Evolutionary conservation across 805 yeast genomes (phyloP).

Genomic region (Limtongia smithiae): DNA sequence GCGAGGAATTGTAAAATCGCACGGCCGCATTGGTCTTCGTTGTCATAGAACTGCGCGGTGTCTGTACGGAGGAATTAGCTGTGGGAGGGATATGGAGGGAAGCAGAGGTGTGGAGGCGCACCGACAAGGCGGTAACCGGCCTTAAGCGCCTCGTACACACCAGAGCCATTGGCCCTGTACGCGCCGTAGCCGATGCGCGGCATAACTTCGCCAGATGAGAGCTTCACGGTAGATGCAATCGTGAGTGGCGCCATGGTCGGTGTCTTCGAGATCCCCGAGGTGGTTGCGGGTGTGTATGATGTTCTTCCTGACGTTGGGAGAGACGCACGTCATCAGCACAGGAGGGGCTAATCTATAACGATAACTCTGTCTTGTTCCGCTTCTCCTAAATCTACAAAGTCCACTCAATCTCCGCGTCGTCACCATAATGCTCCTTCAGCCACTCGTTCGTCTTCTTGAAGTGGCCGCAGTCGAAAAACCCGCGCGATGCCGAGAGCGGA

Average conservation of each 20-base stretch:
- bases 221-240: slow-evolving; percentile 5
- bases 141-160: slow-evolving; percentile 56
- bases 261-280: too few species aligned
- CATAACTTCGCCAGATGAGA: slow-evolving; percentile 9
- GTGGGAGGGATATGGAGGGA: not conserved
- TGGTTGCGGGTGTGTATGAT: too few species aligned
- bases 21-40: slow-evolving; percentile 58
- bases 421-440: slow-evolving; percentile 49
- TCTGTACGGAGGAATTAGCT: slow-evolving; percentile 33
- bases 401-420: slow-evolving; percentile 63
- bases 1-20: slow-evolving; percentile 55
- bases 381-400: too few species aligned
- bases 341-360: too few species aligned
- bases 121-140: slow-evolving; percentile 70
- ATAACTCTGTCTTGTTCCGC: too few species aligned
- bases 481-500: slow-evolving; percentile 86
- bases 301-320: too few species aligned
- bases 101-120: not conserved
- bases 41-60: slow-evolving; percentile 63
- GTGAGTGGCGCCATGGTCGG: too few species aligned
- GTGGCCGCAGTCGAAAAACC: slow-evolving; percentile 75
- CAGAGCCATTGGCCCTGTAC: slow-evolving; percentile 28
- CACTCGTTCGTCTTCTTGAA: slow-evolving; percentile 75
- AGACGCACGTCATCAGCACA: too few species aligned
- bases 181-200: slow-evolving; percentile 23